Conservation (phyloP, 2,329 filamentous ascomycete species). For the Anthostomella pinea region DNA sequence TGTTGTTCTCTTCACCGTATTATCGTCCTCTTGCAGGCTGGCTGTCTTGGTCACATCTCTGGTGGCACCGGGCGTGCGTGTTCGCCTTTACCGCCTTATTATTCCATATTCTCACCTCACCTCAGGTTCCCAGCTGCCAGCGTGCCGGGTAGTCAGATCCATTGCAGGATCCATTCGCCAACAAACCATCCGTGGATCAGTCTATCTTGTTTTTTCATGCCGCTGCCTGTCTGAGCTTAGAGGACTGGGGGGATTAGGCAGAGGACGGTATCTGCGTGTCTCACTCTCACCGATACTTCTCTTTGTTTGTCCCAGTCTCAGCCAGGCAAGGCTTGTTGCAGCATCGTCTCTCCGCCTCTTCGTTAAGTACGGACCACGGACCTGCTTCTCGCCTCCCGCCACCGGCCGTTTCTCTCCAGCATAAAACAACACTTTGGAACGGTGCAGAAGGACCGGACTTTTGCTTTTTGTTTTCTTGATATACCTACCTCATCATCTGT, state of each 20-base stretch:
- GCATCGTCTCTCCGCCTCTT: constrained; percentile 28
- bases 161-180: constrained; percentile 19
- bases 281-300: constrained; percentile 36
- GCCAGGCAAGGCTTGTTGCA: constrained; percentile 35
- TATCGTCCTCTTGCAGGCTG: too few relatives aligned
- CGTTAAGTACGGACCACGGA: constrained; percentile 23
- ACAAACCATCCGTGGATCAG: constrained; percentile 3
- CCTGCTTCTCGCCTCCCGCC: constrained; percentile 16
- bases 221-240: constrained; percentile 18
- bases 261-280: constrained; percentile 24
- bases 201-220: constrained; percentile 7
- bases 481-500: constrained; percentile 1
- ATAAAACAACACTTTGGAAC: constrained; percentile 14
- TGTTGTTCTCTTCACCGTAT: constrained; percentile 19
- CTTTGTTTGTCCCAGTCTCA: constrained; percentile 28
- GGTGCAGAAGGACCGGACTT: constrained; percentile 13
- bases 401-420: constrained; percentile 21
- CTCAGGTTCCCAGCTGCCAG: constrained; percentile 15
- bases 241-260: constrained; percentile 1
- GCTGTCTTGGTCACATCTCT: too few relatives aligned
- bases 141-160: constrained; percentile 16
- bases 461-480: constrained; percentile 12
- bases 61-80: background rate
- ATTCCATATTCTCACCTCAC: constrained; percentile 20
- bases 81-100: constrained; percentile 21